Evolutionary conservation across 1,284 basidiomycete genomes (phyloP), one percentile per base, ranked within the genome.

Genomic region (Chiua sp.): DNA sequence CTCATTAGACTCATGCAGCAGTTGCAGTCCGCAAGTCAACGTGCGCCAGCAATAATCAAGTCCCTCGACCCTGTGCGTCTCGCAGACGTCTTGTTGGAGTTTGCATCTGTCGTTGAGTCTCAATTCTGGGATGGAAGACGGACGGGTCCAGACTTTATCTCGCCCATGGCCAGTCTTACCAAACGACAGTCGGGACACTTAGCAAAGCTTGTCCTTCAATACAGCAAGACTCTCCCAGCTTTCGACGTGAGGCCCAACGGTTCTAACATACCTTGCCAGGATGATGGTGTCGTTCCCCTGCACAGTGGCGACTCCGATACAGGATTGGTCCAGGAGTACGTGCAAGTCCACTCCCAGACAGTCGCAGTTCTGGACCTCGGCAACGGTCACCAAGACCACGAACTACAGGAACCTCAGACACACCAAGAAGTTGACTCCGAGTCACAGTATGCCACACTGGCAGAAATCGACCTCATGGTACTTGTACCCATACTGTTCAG

Each of bases 41-140:
- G 61, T 5, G 18, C 33, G 3, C 35, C 65, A 11, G 50, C 18
- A 44, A 67, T 66, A 2, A 6, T 59, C 50, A 39, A 13, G 37
- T 51, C 54, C 22, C 51, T 67, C 6, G 51, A 63, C 20, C 55
- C 63, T 15, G 30, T 65, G 13, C 47, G 51, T 37, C 56, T 67
- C n/a, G 35, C 56, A 16, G 58, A 62, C 3, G 67, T 67, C 39
- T 26, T 65, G 16, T 49, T 67, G 11, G 65, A 67, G 47, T 59
- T 68, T 32, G 10, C 42, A 8, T 65, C 62, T 22, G 8, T 67
- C 33, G 47, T 65, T 48, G 23, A 39, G 16, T 67, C 65, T 7
- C 66, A 61, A 30, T 63, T 67, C 39, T 65, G 62, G 59, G 63
- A 69, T 59, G 63, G 65, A 49, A 65, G 57, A 35, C 59, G 63